A percentile compares a stretch with the other conserved stretches of the same genome.
Evolutionary conservation across 2,329 filamentous ascomycete species (phyloP).

Genomic region (Talaromyces rugulosus): DNA sequence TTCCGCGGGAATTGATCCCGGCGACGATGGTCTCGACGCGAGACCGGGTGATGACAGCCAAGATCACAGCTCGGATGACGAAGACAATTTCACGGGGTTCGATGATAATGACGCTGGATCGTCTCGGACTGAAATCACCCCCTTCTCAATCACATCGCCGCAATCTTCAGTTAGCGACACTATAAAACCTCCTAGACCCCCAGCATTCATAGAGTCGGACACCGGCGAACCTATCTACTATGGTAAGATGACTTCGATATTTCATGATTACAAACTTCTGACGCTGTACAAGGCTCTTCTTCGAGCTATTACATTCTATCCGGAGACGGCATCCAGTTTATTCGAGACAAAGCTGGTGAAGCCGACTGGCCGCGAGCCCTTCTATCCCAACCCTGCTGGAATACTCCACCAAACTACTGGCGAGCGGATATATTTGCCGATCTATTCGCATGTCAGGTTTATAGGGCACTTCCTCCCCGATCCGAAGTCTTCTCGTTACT

Average conservation of each 20-base stretch:
- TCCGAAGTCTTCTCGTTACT: conserved; percentile 79
- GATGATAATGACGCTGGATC: not conserved
- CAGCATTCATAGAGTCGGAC: conserved; percentile 43
- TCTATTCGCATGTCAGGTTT: conserved; percentile 77
- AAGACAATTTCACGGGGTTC: not conserved
- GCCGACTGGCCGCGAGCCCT: conserved; percentile 85
- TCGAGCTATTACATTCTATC: conserved; percentile 97
- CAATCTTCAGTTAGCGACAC: conserved; percentile 1
- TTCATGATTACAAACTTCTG: conserved; percentile 17
- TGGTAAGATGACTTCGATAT: conserved; percentile 48
- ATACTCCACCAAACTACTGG: conserved; percentile 85
- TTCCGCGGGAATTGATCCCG: conserved; percentile 11
- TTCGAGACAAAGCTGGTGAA: conserved; percentile 93
- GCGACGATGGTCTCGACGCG: not conserved
- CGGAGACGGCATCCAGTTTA: conserved; percentile 92
- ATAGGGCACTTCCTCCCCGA: conserved; percentile 74
- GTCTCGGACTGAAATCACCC: not conserved
- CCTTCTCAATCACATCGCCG: not conserved
- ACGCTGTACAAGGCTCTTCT: conserved; percentile 62
- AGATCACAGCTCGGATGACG: conserved; percentile 1
- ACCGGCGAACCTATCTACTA: conserved; percentile 88
- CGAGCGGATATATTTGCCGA: conserved; percentile 94
- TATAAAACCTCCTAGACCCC: not conserved
- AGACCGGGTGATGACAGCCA: not conserved
- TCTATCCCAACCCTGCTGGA: conserved; percentile 63